Evolutionary conservation across 768 basidiomycete species (phyloP), one percentile per base, ranked within the genome.

Genomic region (Lanmaoa rubissima): DNA sequence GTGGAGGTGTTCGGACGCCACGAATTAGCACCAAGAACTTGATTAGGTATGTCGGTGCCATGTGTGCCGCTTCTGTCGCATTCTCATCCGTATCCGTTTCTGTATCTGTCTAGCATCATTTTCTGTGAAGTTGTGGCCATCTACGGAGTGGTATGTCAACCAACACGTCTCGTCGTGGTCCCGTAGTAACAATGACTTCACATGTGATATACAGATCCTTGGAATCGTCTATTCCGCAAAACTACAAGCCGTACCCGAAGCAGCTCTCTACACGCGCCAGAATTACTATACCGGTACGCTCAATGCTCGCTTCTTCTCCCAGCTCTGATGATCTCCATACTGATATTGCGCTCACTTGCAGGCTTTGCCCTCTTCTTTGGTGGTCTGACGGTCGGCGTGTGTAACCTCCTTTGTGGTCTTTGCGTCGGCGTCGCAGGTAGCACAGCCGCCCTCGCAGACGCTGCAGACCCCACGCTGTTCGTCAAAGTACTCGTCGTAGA

Each of bases 101-200:
- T 16, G 35, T 10, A 21, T 48, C 19, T 40, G 13, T 14, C 9
- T 8, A 98, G 96, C 63, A 94, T 98, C 78, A 98, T 99, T 68
- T 98, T 98, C 80, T 98, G 96, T 73, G 96, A 98, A 78, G 97
- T 98, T 68, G 95, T 99, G 31, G 97, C 96, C 56, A 98, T 99
- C 68, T 98, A 98, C 76, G 97, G 91, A 55, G 92, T 93, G 51
- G 92, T 94, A 74, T 57, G 89, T 80, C 17, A 5, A 11, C n/a
- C n/a, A n/a, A 45, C 31, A 12, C 13, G 12, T 13, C 28, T 31
- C 14, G 4, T 38, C 28, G 4, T 10, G 1, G 38, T 42, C 7
- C 3, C 5, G 3, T 13, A 6, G 54, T 57, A 39, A 48, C 55
- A 34, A 13, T 16, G n/a, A n/a, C n/a, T n/a, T n/a, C n/a, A n/a